These are phyloP conservation scores for Zygosaccharomyces kombuchaensis DNA, from an alignment of 805 yeast species.

Conservation along the genomic window DNA sequence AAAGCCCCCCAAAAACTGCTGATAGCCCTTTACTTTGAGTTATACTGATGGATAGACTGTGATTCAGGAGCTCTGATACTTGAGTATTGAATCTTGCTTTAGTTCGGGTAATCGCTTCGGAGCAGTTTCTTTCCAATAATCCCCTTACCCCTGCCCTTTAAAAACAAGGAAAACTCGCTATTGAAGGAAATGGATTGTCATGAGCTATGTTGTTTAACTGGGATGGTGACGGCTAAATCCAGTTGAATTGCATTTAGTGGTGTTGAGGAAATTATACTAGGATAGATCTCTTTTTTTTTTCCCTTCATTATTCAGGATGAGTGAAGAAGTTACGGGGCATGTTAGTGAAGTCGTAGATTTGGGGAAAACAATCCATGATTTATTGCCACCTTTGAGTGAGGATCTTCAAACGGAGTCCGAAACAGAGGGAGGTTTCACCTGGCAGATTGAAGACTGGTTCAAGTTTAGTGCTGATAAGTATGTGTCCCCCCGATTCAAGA, in stretches of 20 bases:
- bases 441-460: conserved; percentile 51
- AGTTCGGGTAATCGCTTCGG: neutral
- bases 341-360: conserved; percentile 22
- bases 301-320: conserved; percentile 6
- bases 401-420: conserved; percentile 21
- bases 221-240: neutral
- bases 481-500: conserved; percentile 43
- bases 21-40: too few relatives aligned
- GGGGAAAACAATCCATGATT: conserved; percentile 23
- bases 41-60: too few relatives aligned
- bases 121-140: neutral
- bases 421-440: conserved; percentile 40
- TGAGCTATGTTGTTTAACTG: neutral
- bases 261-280: neutral
- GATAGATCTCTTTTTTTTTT: neutral
- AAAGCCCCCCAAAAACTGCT: too few relatives aligned
- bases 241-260: neutral
- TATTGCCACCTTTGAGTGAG: conserved; percentile 20
- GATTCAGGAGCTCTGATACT: too few relatives aligned
- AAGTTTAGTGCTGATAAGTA: conserved; percentile 38
- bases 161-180: neutral
- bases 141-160: conserved; percentile 7
- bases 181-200: neutral
- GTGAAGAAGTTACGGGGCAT: conserved; percentile 16
- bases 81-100: neutral